Evolutionary conservation across 169 alveolate species (phyloP), one percentile per base, ranked within the genome.

Genomic region (Blepharisma undulans): DNA sequence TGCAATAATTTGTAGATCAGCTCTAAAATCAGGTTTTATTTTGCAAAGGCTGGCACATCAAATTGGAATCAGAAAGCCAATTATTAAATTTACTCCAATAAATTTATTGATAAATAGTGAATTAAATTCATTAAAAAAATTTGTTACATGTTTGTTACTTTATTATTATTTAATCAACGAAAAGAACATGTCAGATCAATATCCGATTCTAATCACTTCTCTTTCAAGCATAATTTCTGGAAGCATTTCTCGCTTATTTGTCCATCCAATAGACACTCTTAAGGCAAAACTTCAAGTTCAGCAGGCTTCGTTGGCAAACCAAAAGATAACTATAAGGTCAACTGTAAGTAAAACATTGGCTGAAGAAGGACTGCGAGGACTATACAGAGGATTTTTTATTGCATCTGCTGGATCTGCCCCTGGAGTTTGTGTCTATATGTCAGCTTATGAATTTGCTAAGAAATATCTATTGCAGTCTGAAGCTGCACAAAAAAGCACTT

Each of bases 231-330:
- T 94, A 22, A 74, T 92, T 2, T 91, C 91, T 25, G 90, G 93
- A 7, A 72, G 93, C 5, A 72, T 90, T 22, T 93, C 94, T 6
- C 91, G 93, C 29, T 29, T 90, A 18, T 18, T 94, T 48, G 77
- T 88, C 60, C 97, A 94, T 81, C 97, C 97, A 0, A 72, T 94
- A 48, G 97, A 94, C 78, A 94, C 97, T 16, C 81, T 94, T 8
- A 94, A 94, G 60, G 95, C 97, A 1, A 91, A 93, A 76, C 60
- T 94, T 19, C 92, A 94, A 77, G 95, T 94, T 3, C 84, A 32
- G 18, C 48, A 93, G 6, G 91, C 80, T 12, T 27, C 59, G 8
- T 86, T 48, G 30, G 7, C 25, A 0, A 21, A 60, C 76, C 92
- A 29, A 34, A 32, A 12, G 22, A 71, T 32, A 18, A 90, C 61